These are phyloP conservation scores for Chlamydomonas incerta DNA, from an alignment of 139 green algal genomes.

Conservation along the genomic window DNA sequence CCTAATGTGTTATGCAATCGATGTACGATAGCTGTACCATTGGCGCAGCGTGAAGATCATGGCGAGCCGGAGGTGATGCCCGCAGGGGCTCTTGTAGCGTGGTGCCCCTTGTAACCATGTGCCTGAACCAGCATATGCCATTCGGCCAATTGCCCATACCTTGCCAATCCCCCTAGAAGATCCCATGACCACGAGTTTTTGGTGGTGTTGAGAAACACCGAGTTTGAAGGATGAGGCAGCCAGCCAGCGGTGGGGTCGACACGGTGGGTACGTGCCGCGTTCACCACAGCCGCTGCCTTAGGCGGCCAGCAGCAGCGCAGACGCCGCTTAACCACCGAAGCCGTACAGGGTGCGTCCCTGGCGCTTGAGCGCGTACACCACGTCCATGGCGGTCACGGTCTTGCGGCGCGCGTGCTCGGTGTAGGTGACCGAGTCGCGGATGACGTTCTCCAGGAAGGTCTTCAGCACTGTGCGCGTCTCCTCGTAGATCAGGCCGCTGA, in stretches of 20 bases:
- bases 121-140: too few species aligned
- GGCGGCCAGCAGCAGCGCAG: neutral
- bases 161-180: too few species aligned
- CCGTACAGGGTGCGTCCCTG: conserved; percentile 96
- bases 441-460: conserved; percentile 91
- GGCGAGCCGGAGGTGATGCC: too few species aligned
- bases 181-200: too few species aligned
- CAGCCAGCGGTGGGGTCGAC: too few species aligned
- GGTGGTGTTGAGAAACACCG: conserved; percentile 4
- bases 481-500: conserved; percentile 1
- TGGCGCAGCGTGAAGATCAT: too few species aligned
- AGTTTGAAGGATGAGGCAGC: neutral
- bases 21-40: too few species aligned
- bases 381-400: conserved; percentile 95
- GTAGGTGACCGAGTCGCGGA: conserved; percentile 97
- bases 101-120: too few species aligned
- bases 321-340: conserved; percentile 87
- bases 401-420: conserved; percentile 96
- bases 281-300: neutral
- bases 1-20: too few species aligned
- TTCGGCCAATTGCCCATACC: neutral
- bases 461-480: conserved; percentile 8
- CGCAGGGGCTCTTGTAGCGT: too few species aligned
- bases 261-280: too few species aligned
- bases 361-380: conserved; percentile 95